Base-by-base conservation (phyloP, 1,284 basidiomycete species). In the Cerrena zonata region DNA sequence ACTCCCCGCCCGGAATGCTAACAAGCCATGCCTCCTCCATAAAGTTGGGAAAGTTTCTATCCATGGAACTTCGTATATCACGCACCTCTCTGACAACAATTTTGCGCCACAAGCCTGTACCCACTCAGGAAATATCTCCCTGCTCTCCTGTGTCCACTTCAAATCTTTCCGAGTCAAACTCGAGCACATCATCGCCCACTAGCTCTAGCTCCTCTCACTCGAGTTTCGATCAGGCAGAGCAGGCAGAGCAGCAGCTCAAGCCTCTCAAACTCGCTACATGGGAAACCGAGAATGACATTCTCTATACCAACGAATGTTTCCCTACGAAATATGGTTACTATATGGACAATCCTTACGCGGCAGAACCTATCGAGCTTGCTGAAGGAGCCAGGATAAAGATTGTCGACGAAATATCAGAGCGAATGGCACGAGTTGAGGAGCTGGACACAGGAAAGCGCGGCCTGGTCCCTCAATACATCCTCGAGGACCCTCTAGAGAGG, bases 401-500 rank as follows among this genome's bases (percentile, higher is more conserved):
- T 13, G 52, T 66, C 18, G 61, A 60, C 18, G 64, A 64, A 51
- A 53, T 61, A 21, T 55, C 57, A 47, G 58, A 62, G 21, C 58
- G 57, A 47, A 58, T 60, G n/a, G 51, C 65, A 38, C 57, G 64
- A 43, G 62, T 64, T 39, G 55, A 58, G 19, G 51, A 60, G 13
- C 37, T 61, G 12, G 40, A 55, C 25, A 60, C 56, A 15, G 60
- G 56, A 36, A 37, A 12, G 11, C 54, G 60, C 5, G 65, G 65
- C 5, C 40, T 64, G 11, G 50, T 66, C 4, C 65, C 65, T 1
- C 46, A 53, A 30, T 66, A 64, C 64, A 62, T 61, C 51, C 48
- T 61, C 4, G 65, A 66, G 55, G 63, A 58, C 42, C 59, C 65
- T 24, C 54, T 65, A 23, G 64, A 66, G 45, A 49, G 63, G 19